phyloP scores from a whole-genome alignment of 176 grass and related monocot genomes.

The Oryza glaberrima region DNA sequence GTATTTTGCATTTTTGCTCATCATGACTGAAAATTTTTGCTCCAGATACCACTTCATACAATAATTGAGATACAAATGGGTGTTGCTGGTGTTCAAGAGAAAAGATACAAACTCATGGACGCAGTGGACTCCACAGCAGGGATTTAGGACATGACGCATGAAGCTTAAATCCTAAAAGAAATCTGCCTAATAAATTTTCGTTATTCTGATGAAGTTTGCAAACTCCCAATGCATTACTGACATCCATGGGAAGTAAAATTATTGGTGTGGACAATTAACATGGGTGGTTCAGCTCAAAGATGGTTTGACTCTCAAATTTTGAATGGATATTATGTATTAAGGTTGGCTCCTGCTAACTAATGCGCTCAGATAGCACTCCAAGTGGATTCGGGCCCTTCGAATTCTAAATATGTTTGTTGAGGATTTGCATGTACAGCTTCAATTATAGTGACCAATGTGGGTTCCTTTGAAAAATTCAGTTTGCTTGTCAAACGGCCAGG shows the following conservation, averaged over 20 bases:
- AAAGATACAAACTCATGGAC: slow-evolving; percentile 98
- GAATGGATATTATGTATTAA: background rate
- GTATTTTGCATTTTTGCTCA: background rate
- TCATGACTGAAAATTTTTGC: slow-evolving; percentile 31
- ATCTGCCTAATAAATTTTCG: slow-evolving; percentile 11
- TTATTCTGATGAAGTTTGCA: background rate
- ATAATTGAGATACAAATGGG: slow-evolving; percentile 99
- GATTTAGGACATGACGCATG: slow-evolving; percentile 25
- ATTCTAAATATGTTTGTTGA: background rate
- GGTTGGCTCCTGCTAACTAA: background rate
- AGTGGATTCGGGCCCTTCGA: background rate
- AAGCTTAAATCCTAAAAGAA: slow-evolving; percentile 34
- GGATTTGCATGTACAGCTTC: slow-evolving; percentile 11
- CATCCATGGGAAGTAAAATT: background rate
- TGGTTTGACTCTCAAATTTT: slow-evolving; percentile 20
- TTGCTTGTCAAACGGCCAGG: background rate
- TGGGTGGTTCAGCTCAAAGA: slow-evolving; percentile 15
- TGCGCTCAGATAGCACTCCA: slow-evolving; percentile 1
- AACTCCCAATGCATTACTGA: background rate
- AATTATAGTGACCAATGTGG: background rate
- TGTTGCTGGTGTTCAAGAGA: slow-evolving; percentile 94
- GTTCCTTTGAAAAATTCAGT: background rate
- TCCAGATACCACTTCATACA: slow-evolving; percentile 92
- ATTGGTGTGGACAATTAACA: slow-evolving; percentile 13
- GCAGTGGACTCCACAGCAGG: slow-evolving; percentile 50